Evolutionary conservation across 2,329 filamentous ascomycete genomes (phyloP).

Genomic region (Trichoderma sp.): DNA sequence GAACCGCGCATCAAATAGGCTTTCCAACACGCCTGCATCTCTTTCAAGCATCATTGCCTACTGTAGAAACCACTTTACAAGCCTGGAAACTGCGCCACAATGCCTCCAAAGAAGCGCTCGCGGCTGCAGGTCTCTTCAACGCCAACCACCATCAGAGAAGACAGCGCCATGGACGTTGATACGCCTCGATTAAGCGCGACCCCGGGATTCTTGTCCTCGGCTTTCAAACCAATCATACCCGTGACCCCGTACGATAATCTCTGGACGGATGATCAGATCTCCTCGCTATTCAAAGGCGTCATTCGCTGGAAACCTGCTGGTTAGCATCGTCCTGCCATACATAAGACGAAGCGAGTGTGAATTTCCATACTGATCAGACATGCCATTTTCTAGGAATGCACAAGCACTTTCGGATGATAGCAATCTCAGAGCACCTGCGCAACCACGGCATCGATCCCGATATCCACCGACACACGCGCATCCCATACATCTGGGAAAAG

Average conservation of each 20-base stretch:
- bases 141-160: constrained; percentile 56
- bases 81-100: constrained; percentile 40
- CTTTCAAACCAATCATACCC: constrained; percentile 33
- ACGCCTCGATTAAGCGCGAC: constrained; percentile 60
- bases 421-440: constrained; percentile 77
- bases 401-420: constrained; percentile 90
- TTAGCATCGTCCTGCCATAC: constrained; percentile 41
- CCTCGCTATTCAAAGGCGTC: constrained; percentile 88
- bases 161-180: constrained; percentile 65
- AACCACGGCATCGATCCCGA: constrained; percentile 79
- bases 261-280: constrained; percentile 96
- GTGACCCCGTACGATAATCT: constrained; percentile 58
- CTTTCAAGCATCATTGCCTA: not conserved
- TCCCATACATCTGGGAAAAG: constrained; percentile 91
- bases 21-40: not conserved
- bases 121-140: constrained; percentile 63
- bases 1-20: not conserved
- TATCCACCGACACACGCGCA: constrained; percentile 76
- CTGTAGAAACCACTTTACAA: not conserved
- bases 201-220: constrained; percentile 34
- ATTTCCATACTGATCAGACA: not conserved
- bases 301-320: constrained; percentile 97
- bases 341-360: not conserved
- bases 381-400: constrained; percentile 66
- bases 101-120: constrained; percentile 73